phyloP scores from a whole-genome alignment of 1,139 yeast species.

The Geotrichum histeridarum region DNA sequence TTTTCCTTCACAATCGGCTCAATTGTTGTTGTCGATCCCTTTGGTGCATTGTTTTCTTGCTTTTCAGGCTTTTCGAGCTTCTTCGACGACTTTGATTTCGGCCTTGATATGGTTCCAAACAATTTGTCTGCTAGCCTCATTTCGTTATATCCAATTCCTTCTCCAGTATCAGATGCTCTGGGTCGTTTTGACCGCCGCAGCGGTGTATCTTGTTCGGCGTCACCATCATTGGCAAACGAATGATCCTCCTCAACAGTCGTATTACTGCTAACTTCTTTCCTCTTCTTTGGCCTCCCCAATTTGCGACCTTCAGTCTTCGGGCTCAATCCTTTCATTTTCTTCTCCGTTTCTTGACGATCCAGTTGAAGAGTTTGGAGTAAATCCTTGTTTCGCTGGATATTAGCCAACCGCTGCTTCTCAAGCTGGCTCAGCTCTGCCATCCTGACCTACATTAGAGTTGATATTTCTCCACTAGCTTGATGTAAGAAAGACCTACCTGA shows the following conservation, averaged over 20 bases:
- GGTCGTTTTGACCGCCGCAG: constrained; percentile 1
- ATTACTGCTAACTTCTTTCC: too few species aligned
- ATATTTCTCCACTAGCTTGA: too few species aligned
- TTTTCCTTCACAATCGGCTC: too few species aligned
- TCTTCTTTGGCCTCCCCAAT: too few species aligned
- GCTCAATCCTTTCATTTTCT: not conserved
- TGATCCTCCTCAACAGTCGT: not conserved
- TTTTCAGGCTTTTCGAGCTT: too few species aligned
- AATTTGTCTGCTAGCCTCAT: not conserved
- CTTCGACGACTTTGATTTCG: too few species aligned
- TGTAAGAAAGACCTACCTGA: too few species aligned
- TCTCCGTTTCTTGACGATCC: constrained; percentile 4
- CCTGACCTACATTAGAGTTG: not conserved
- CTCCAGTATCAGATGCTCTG: not conserved
- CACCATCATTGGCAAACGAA: not conserved
- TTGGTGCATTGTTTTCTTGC: too few species aligned
- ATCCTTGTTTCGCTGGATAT: constrained; percentile 27
- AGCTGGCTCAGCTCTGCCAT: constrained; percentile 22
- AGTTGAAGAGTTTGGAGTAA: constrained; percentile 2
- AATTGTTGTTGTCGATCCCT: too few species aligned
- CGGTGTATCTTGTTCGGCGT: not conserved
- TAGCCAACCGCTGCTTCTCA: constrained; percentile 26
- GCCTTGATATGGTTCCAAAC: not conserved
- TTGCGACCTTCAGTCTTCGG: too few species aligned
- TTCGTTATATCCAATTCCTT: not conserved